Percentiles rank a stretch among this genome's conserved stretches.
Conservation (phyloP, 2,329 filamentous ascomycete species). For the Microdochium nivale region DNA sequence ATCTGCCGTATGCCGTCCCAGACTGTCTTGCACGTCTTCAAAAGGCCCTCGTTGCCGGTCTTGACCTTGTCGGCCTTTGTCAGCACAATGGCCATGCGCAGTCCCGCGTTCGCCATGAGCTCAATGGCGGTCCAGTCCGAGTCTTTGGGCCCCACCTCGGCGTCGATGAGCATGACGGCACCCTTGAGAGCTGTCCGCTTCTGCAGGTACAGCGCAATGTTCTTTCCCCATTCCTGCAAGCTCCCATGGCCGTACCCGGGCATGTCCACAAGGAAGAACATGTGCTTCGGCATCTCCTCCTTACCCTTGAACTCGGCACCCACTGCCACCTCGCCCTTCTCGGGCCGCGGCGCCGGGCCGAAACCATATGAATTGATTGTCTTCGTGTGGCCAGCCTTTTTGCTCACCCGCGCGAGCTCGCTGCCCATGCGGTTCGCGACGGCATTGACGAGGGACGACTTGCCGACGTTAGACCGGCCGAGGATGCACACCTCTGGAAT, state of each 20-base stretch:
- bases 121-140: constrained; percentile 38
- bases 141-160: constrained; percentile 40
- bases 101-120: constrained; percentile 33
- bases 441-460: constrained; percentile 81
- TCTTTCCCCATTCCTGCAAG: constrained; percentile 39
- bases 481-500: constrained; percentile 64
- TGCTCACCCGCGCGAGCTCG: constrained; percentile 37
- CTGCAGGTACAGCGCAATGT: constrained; percentile 41
- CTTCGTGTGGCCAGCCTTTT: constrained; percentile 41
- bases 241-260: constrained; percentile 41
- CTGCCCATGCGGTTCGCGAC: constrained; percentile 52
- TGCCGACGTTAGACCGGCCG: constrained; percentile 83
- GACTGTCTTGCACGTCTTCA: constrained; percentile 14
- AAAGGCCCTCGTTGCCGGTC: constrained; percentile 14
- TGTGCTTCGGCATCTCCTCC: constrained; percentile 33
- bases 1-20: constrained; percentile 15
- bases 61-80: constrained; percentile 48
- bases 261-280: constrained; percentile 41
- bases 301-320: constrained; percentile 12
- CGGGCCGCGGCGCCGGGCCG: constrained; percentile 25
- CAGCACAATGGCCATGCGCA: constrained; percentile 40
- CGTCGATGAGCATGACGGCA: constrained; percentile 44
- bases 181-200: constrained; percentile 38
- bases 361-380: constrained; percentile 49
- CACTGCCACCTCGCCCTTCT: constrained; percentile 13